These are phyloP conservation scores for Blastobotrys mokoenaii DNA, from an alignment of 805 yeast species.

Conservation along the genomic window DNA sequence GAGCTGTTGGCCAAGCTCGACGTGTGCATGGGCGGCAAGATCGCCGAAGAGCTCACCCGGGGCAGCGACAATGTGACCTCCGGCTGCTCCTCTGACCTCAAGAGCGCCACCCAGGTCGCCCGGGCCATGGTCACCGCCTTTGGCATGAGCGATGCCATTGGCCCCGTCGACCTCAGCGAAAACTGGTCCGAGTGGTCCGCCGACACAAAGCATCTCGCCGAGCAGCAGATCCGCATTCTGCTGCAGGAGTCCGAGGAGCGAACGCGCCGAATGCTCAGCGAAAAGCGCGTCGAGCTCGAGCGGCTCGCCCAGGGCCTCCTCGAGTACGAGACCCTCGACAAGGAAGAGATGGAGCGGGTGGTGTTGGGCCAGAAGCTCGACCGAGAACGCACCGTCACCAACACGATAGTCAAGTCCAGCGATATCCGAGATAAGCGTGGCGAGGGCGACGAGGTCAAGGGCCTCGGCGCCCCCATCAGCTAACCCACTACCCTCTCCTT, in stretches of 20 bases:
- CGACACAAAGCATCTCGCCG: conserved; percentile 79
- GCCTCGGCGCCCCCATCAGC: background rate
- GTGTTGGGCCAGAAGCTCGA: conserved; percentile 70
- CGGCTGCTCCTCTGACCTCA: conserved; percentile 90
- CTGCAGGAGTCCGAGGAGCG: conserved; percentile 72
- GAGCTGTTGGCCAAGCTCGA: conserved; percentile 90
- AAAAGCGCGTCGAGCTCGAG: conserved; percentile 60
- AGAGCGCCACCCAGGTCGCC: conserved; percentile 85
- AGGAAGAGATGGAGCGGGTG: conserved; percentile 81
- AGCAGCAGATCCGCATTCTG: conserved; percentile 75
- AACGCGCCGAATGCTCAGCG: conserved; percentile 58
- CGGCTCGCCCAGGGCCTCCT: conserved; percentile 87
- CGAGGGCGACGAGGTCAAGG: conserved; percentile 1
- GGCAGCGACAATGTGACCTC: conserved; percentile 90
- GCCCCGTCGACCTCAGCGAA: conserved; percentile 84
- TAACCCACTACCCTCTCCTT: no score
- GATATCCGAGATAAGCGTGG: conserved; percentile 27
- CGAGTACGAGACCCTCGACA: conserved; percentile 90
- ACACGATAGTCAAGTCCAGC: conserved; percentile 55
- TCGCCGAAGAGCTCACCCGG: conserved; percentile 88
- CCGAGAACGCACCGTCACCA: conserved; percentile 61
- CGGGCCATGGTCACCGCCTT: conserved; percentile 94
- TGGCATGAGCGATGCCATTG: conserved; percentile 92
- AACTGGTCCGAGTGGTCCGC: conserved; percentile 96
- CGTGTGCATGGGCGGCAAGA: conserved; percentile 98